These are phyloP conservation scores for Yamadazyma endophytica DNA, from an alignment of 805 yeast species.

Conservation along the genomic window DNA sequence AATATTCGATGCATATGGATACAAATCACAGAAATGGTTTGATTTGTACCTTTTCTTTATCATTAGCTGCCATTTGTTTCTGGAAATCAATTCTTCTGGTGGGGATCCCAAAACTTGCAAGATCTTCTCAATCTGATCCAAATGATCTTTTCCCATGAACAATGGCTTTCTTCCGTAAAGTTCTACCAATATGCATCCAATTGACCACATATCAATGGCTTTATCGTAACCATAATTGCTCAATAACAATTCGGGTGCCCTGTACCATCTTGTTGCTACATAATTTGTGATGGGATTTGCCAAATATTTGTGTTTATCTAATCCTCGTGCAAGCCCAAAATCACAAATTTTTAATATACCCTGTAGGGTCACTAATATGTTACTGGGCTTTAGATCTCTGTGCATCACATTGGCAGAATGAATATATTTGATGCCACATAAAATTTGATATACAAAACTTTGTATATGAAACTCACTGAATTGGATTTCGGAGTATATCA, in stretches of 20 bases:
- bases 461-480: constrained; percentile 83
- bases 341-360: constrained; percentile 87
- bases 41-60: constrained; percentile 41
- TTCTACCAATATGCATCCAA: constrained; percentile 88
- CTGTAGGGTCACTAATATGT: constrained; percentile 67
- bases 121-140: constrained; percentile 69
- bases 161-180: constrained; percentile 75
- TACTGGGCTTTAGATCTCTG: constrained; percentile 90
- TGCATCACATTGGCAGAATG: constrained; percentile 93
- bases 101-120: constrained; percentile 73
- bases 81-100: constrained; percentile 36
- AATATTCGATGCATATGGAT: constrained; percentile 55
- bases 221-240: constrained; percentile 54
- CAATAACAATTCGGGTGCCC: constrained; percentile 87
- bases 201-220: constrained; percentile 86
- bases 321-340: constrained; percentile 87
- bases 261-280: constrained; percentile 93
- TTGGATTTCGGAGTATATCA: constrained; percentile 73
- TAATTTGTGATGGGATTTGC: constrained; percentile 61
- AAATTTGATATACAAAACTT: constrained; percentile 70
- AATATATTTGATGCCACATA: constrained; percentile 83
- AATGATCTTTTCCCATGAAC: constrained; percentile 69
- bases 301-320: constrained; percentile 35
- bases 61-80: constrained; percentile 23
- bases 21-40: constrained; percentile 47